A percentile compares a stretch with the other conserved stretches of the same genome.
phyloP scores from a whole-genome alignment of 2,329 filamentous ascomycete species.

The Penicillium concentricum region DNA sequence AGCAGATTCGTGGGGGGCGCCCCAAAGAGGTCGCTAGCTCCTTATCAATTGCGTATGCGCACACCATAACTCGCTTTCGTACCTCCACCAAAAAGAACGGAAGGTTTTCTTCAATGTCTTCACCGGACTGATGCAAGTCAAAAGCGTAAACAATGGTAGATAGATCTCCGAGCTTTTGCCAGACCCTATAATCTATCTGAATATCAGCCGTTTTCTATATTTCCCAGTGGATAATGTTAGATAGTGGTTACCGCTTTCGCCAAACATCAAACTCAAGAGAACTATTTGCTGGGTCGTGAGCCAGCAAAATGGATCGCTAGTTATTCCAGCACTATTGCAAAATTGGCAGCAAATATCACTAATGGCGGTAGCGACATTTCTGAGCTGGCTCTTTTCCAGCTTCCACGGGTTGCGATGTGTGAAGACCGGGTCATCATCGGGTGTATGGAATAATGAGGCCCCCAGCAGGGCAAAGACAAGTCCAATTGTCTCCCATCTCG shows the following conservation, averaged over 20 bases:
- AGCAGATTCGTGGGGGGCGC: constrained; percentile 44
- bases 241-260: constrained; percentile 13
- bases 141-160: constrained; percentile 44
- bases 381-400: constrained; percentile 11
- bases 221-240: neutral
- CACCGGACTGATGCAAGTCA: constrained; percentile 43
- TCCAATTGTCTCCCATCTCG: constrained; percentile 21
- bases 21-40: constrained; percentile 48
- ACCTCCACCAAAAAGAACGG: constrained; percentile 40
- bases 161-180: constrained; percentile 46
- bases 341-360: constrained; percentile 22
- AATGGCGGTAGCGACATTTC: constrained; percentile 9
- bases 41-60: constrained; percentile 46
- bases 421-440: constrained; percentile 9
- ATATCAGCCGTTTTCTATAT: neutral
- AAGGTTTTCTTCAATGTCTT: neutral
- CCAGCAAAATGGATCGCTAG: constrained; percentile 20
- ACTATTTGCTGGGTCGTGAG: constrained; percentile 12
- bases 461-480: constrained; percentile 17
- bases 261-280: constrained; percentile 12
- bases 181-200: constrained; percentile 42
- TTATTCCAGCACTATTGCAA: constrained; percentile 13
- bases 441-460: constrained; percentile 13
- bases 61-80: constrained; percentile 38
- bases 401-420: constrained; percentile 1